Percentiles rank a stretch among this genome's conserved stretches.
Evolutionary conservation across 176 grass and related monocot genomes (phyloP).

Genomic region (Musa itinerans): DNA sequence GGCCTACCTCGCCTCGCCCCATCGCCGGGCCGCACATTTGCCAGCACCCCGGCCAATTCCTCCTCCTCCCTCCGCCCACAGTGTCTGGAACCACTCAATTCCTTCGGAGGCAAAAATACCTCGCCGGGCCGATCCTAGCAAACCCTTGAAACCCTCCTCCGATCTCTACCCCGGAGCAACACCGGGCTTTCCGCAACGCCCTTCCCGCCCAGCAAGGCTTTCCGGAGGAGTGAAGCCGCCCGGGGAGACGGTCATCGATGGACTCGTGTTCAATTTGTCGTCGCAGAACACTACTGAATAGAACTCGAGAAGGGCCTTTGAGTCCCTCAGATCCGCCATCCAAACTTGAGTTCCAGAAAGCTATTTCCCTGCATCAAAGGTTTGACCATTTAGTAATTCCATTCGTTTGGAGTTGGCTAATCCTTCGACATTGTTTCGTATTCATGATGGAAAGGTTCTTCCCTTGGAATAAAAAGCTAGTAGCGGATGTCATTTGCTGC

Average conservation of each 20-base stretch:
- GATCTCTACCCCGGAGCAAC: conserved; percentile 63
- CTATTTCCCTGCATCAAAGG: not conserved
- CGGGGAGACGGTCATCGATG: conserved; percentile 47
- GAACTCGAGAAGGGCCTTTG: conserved; percentile 68
- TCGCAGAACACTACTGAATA: conserved; percentile 89
- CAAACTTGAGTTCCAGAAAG: conserved; percentile 61
- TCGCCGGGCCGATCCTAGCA: not conserved
- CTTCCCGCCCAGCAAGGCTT: conserved; percentile 75
- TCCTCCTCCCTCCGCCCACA: too few species aligned
- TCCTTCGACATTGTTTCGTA: not conserved
- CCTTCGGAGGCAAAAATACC: not conserved
- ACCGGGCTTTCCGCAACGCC: conserved; percentile 54
- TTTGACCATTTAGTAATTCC: not conserved
- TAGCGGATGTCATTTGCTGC: conserved; percentile 68
- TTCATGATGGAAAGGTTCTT: conserved; percentile 38
- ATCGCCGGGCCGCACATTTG: too few species aligned
- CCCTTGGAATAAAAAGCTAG: conserved; percentile 37
- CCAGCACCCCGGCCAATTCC: too few species aligned
- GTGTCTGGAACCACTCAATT: too few species aligned
- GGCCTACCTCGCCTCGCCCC: too few species aligned
- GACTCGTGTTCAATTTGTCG: conserved; percentile 63
- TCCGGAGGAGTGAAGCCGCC: conserved; percentile 35
- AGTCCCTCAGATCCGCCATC: conserved; percentile 61
- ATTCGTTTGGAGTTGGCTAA: not conserved
- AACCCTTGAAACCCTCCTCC: conserved; percentile 5